Evolutionary conservation across 1,139 yeast genomes (phyloP).

Genomic region (Pichia sp.): DNA sequence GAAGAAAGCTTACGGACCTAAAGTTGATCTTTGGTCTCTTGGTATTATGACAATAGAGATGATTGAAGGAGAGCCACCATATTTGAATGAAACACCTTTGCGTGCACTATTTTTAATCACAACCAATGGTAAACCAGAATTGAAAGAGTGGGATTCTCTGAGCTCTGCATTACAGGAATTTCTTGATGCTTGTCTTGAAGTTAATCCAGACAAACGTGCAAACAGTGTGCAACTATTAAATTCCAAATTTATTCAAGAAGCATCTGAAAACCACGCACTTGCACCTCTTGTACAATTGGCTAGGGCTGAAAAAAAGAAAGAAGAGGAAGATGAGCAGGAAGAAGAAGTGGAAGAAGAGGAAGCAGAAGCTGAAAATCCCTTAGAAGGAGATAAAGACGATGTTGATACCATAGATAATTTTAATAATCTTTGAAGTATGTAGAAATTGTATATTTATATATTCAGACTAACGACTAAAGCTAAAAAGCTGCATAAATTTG

Average conservation of each 20-base stretch:
- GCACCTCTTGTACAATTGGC: slow-evolving; percentile 90
- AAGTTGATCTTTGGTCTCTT: slow-evolving; percentile 95
- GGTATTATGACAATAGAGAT: slow-evolving; percentile 98
- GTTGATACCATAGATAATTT: background rate
- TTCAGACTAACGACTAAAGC: too few species aligned
- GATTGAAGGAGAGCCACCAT: slow-evolving; percentile 99
- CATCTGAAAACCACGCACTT: slow-evolving; percentile 68
- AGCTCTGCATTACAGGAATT: slow-evolving; percentile 63
- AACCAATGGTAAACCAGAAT: slow-evolving; percentile 89
- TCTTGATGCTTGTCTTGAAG: slow-evolving; percentile 74
- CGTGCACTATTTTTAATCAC: slow-evolving; percentile 89
- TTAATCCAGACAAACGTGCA: slow-evolving; percentile 78
- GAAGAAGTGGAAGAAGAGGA: slow-evolving; percentile 3
- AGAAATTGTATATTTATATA: background rate
- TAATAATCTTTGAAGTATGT: background rate
- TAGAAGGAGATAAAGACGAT: background rate
- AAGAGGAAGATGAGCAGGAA: slow-evolving; percentile 34
- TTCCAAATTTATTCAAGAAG: slow-evolving; percentile 65
- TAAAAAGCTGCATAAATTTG: too few species aligned
- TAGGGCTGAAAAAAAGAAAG: slow-evolving; percentile 64
- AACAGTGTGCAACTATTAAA: slow-evolving; percentile 68
- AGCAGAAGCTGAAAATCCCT: background rate
- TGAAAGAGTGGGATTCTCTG: slow-evolving; percentile 82
- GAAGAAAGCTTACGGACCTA: slow-evolving; percentile 91
- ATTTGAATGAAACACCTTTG: slow-evolving; percentile 89